Percentiles rank a stretch among this genome's conserved stretches.
Evolutionary conservation across 345 rosid species (phyloP).

Genomic region (Clarkia xantiana): DNA sequence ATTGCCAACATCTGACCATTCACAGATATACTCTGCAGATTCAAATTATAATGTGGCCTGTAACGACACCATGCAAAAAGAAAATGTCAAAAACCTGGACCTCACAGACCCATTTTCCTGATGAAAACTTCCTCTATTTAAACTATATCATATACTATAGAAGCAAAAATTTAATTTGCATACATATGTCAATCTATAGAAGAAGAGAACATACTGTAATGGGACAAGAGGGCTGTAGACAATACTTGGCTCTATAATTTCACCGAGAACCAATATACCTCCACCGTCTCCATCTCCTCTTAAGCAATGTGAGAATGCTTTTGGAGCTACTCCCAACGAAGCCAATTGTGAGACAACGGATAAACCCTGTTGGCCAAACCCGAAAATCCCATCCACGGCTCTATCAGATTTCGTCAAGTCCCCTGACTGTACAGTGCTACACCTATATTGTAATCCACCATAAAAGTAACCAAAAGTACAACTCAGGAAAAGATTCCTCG

Average conservation of each 20-base stretch:
- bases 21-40: slow-evolving; percentile 76
- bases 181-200: too few species aligned
- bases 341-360: slow-evolving; percentile 85
- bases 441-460: slow-evolving; percentile 41
- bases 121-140: too few species aligned
- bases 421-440: slow-evolving; percentile 67
- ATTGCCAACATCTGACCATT: slow-evolving; percentile 54
- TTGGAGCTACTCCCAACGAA: slow-evolving; percentile 68
- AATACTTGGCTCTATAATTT: slow-evolving; percentile 76
- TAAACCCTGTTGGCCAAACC: slow-evolving; percentile 78
- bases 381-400: slow-evolving; percentile 95
- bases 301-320: slow-evolving; percentile 87
- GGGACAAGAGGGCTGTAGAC: slow-evolving; percentile 87
- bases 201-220: slow-evolving; percentile 51
- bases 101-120: too few species aligned
- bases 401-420: slow-evolving; percentile 72
- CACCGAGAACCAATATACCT: slow-evolving; percentile 89
- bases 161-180: too few species aligned
- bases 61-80: slow-evolving; percentile 9
- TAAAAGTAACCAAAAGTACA: slow-evolving; percentile 4
- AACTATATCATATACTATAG: too few species aligned
- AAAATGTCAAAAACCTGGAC: background rate
- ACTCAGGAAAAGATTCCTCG: background rate
- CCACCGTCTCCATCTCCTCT: slow-evolving; percentile 78
- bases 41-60: slow-evolving; percentile 96